Base-by-base conservation (phyloP, 179 eudicot species). In the Silene coronaria region DNA sequence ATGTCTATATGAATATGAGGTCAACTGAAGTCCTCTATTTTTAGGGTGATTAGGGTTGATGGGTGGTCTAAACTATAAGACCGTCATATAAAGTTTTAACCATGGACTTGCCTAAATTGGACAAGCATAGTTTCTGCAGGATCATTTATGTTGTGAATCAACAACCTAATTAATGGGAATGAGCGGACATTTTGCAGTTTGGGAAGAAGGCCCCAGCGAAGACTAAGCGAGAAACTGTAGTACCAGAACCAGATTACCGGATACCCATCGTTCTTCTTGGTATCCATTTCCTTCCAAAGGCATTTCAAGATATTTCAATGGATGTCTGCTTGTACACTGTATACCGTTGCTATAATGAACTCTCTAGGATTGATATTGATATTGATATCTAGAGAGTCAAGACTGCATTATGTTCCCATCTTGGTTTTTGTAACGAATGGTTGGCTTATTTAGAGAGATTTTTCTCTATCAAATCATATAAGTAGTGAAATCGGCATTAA, bases 161-260 rank as follows among this genome's bases (percentile, higher is more conserved):
- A 70, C 21, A n/a, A 27, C 28, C 14, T 2, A 55, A 70, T 38
- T 62, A 19, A 79, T 14, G 19, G 27, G 68, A 46, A 5, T 77
- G 36, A 38, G 68, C 63, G 62, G 68, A n/a, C 53, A 11, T 80
- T 48, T 82, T 78, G 81, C 88, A 90, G 98, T 79, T 95, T 71
- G 93, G 95, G 46, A 85, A 84, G 85, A 88, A 63, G 71, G 19
- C 80, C 70, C 82, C 79, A 23, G 75, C 61, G 24, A 76, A 88
- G 78, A 86, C 80, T 27, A 83, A 85, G 89, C 86, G 85, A 78
- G 95, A 89, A 77, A 88, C 97, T 67, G 82, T 89, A 12, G 77
- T 95, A 76, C 97, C 97, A 0, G 97, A 90, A 70, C 97, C 99
- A 19, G 97, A 95, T 83, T 95, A 90, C 77, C 85, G 97, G 58